Percentiles rank a stretch among this genome's conserved stretches.
phyloP scores from a whole-genome alignment of 1,139 yeast genomes.

The Taphrina pruni region DNA sequence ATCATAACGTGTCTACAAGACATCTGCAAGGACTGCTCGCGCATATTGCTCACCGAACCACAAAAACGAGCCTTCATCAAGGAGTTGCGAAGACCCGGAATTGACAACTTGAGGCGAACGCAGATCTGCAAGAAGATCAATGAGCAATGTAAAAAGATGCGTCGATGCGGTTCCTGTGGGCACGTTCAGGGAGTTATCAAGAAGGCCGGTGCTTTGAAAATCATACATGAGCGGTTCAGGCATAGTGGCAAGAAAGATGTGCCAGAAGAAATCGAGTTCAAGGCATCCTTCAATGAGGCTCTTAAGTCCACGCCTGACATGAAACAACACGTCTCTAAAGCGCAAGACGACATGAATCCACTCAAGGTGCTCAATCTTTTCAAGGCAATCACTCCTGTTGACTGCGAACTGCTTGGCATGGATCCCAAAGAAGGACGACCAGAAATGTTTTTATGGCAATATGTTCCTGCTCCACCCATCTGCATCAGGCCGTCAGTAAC shows the following conservation, averaged over 20 bases:
- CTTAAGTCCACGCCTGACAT: conserved; percentile 83
- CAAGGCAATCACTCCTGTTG: conserved; percentile 81
- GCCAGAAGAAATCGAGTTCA: conserved; percentile 85
- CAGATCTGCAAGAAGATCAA: conserved; percentile 76
- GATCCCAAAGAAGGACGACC: conserved; percentile 93
- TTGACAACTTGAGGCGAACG: conserved; percentile 92
- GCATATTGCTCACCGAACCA: conserved; percentile 73
- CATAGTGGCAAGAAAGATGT: conserved; percentile 92
- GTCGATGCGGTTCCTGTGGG: conserved; percentile 86
- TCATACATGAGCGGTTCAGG: conserved; percentile 93
- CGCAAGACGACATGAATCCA: conserved; percentile 93
- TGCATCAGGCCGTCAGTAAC: conserved; percentile 98
- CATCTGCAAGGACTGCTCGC: conserved; percentile 88
- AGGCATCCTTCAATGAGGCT: conserved; percentile 67
- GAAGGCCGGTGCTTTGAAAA: conserved; percentile 93
- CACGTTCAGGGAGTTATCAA: conserved; percentile 95
- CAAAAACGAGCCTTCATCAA: conserved; percentile 69
- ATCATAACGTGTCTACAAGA: conserved; percentile 87
- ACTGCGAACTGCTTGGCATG: conserved; percentile 90
- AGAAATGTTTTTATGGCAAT: conserved; percentile 95
- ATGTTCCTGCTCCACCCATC: conserved; percentile 97
- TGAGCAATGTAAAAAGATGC: conserved; percentile 94
- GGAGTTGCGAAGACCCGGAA: conserved; percentile 84
- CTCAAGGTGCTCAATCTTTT: conserved; percentile 84
- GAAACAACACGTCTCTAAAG: conserved; percentile 83